Evolutionary conservation across 257 asterid species (phyloP).

Genomic region (Solanum ossicruentum): DNA sequence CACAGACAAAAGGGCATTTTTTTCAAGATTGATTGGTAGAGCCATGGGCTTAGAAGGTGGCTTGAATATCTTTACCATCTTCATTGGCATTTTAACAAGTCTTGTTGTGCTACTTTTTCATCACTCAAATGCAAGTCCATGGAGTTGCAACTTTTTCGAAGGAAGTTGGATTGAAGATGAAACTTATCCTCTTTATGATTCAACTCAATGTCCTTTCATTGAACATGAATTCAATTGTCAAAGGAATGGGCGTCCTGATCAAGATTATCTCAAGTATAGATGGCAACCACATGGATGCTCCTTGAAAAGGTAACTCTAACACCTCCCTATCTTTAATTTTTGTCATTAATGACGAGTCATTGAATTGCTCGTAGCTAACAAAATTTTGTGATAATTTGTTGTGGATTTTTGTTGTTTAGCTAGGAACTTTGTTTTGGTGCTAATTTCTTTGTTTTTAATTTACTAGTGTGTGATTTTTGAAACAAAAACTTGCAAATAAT

Average conservation of each 20-base stretch:
- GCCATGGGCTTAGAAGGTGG: background rate
- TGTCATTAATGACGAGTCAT: background rate
- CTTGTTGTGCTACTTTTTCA: background rate
- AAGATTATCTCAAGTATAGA: constrained; percentile 38
- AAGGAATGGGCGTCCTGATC: constrained; percentile 64
- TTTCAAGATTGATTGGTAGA: background rate
- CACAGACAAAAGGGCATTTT: background rate
- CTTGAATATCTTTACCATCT: background rate
- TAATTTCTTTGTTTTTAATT: background rate
- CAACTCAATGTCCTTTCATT: constrained; percentile 57
- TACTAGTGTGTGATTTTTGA: background rate
- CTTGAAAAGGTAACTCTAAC: constrained; percentile 31
- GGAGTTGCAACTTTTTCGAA: constrained; percentile 31
- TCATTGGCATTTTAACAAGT: background rate
- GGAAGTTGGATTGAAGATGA: constrained; percentile 50
- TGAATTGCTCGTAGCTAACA: background rate
- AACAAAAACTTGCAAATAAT: background rate
- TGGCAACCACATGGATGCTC: constrained; percentile 67
- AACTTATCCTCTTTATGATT: constrained; percentile 35
- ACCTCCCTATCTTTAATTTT: background rate
- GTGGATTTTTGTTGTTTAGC: background rate
- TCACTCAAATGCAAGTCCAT: background rate
- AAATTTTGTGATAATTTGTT: background rate
- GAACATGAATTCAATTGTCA: constrained; percentile 66
- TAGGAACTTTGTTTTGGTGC: background rate